These are phyloP conservation scores for Candida qinlingensis DNA, from an alignment of 805 yeast species.

Conservation along the genomic window DNA sequence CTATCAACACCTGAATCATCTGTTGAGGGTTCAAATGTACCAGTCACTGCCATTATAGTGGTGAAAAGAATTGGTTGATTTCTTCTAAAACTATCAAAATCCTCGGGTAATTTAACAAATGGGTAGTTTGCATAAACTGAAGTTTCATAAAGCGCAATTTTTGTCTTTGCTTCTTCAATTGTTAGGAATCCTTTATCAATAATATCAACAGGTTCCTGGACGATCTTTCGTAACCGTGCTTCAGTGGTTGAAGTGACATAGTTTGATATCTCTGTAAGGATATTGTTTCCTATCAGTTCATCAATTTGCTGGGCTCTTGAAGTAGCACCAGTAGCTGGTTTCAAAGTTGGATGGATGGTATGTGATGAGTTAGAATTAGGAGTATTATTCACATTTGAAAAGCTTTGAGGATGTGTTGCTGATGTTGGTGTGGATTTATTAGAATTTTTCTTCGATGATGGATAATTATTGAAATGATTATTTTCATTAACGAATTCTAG, in stretches of 20 bases:
- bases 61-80: conserved; percentile 58
- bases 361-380: background rate
- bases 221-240: conserved; percentile 19
- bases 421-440: background rate
- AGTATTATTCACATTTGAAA: background rate
- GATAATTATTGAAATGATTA: conserved; percentile 1
- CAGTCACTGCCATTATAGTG: conserved; percentile 57
- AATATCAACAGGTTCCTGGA: conserved; percentile 35
- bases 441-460: background rate
- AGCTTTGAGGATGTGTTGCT: background rate
- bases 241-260: conserved; percentile 42
- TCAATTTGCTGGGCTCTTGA: conserved; percentile 32
- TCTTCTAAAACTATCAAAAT: conserved; percentile 40
- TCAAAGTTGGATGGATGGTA: conserved; percentile 22
- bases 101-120: conserved; percentile 47
- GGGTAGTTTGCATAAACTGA: conserved; percentile 47
- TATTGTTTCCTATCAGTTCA: conserved; percentile 35
- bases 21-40: conserved; percentile 33
- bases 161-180: conserved; percentile 48
- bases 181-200: conserved; percentile 54
- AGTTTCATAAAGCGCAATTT: conserved; percentile 47
- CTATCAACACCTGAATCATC: conserved; percentile 31
- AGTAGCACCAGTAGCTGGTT: background rate
- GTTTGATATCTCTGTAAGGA: conserved; percentile 40
- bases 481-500: conserved; percentile 8